These are phyloP conservation scores for Crepidotus variabilis DNA, from an alignment of 768 basidiomycete species.

Conservation along the genomic window DNA sequence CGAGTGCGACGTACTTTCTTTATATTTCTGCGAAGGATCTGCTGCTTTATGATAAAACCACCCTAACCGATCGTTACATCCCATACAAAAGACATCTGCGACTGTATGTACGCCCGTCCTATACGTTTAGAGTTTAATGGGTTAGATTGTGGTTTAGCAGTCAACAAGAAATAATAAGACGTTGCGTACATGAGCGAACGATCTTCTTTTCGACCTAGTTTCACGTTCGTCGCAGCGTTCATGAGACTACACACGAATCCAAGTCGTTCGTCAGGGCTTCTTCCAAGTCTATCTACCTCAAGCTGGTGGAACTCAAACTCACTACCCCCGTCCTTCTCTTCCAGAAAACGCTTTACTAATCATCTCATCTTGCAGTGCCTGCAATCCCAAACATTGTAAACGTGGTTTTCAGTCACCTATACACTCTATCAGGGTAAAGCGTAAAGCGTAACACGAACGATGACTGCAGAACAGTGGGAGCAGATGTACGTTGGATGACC, in stretches of 20 bases:
- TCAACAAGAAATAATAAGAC: not conserved
- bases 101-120: conserved; percentile 83
- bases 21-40: conserved; percentile 77
- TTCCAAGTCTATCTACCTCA: not conserved
- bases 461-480: conserved; percentile 62
- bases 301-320: conserved; percentile 38
- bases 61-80: conserved; percentile 74
- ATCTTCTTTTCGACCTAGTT: conserved; percentile 70
- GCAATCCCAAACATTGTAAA: not conserved
- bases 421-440: not conserved
- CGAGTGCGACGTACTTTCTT: conserved; percentile 55
- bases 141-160: no score
- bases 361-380: conserved; percentile 81
- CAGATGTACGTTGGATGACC: conserved; percentile 71
- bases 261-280: no score
- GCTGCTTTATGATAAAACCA: conserved; percentile 84
- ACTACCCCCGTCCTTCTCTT: conserved; percentile 80
- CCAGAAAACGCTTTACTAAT: conserved; percentile 86
- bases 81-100: conserved; percentile 75
- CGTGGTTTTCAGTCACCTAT: not conserved
- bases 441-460: no score
- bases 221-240: conserved; percentile 75
- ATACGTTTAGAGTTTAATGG: not conserved
- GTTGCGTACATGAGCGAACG: conserved; percentile 58
- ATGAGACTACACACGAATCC: conserved; percentile 64